Conservation (phyloP, 176 grass and related monocot species). For the Triticum monococcum region DNA sequence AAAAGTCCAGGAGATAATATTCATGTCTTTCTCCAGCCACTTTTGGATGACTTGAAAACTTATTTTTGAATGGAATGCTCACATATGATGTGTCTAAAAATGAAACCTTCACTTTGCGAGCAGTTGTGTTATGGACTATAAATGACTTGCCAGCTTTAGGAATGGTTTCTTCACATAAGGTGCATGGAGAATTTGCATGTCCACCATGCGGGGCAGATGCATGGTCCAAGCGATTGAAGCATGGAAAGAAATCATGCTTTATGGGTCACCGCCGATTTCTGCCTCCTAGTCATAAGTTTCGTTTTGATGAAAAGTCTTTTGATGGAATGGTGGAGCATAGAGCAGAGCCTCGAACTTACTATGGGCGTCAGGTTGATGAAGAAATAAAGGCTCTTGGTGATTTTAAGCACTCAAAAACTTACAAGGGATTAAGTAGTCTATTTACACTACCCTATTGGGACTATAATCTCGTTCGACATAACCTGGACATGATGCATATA, state of each 20-base stretch:
- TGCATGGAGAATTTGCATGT: not conserved
- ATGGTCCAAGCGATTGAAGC: not conserved
- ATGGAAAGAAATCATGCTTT: slow-evolving; percentile 10
- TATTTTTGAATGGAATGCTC: no score
- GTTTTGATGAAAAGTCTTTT: not conserved
- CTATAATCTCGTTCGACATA: no score
- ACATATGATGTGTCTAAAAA: not conserved
- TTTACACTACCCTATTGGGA: no score
- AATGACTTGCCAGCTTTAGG: slow-evolving; percentile 3
- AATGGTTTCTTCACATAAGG: slow-evolving; percentile 10
- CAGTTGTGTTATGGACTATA: not conserved
- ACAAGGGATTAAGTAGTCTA: no score
- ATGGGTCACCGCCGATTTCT: not conserved
- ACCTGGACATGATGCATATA: no score
- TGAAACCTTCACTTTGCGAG: not conserved
- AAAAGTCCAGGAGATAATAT: not conserved
- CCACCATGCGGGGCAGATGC: not conserved
- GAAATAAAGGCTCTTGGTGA: not conserved
- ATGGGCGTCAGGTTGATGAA: not conserved
- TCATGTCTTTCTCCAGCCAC: not conserved
- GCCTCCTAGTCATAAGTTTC: not conserved
- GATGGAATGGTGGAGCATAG: not conserved
- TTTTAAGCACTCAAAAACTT: no score
- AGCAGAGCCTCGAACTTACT: not conserved
- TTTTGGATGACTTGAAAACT: no score